Conservation (phyloP, 805 yeast genomes). For the Cyberlindnera misumaiensis region DNA sequence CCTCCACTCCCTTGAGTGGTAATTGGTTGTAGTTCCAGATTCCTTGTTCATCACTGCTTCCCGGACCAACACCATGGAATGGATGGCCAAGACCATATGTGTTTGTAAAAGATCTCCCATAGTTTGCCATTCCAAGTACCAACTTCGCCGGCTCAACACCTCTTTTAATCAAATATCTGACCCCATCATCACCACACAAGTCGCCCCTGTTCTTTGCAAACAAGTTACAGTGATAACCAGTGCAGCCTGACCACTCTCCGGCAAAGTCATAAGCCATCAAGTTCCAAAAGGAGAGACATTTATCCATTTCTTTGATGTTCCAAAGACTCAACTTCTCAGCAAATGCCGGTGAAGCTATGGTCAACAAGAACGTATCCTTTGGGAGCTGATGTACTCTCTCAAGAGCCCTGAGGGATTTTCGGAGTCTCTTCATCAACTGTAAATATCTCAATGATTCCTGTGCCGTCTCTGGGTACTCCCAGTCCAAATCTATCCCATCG, state of each 20-base stretch:
- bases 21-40: constrained; percentile 50
- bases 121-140: constrained; percentile 80
- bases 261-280: constrained; percentile 87
- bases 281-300: constrained; percentile 63
- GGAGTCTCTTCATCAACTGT: constrained; percentile 34
- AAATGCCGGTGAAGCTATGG: constrained; percentile 76
- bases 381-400: constrained; percentile 25
- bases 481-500: constrained; percentile 91
- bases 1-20: constrained; percentile 38
- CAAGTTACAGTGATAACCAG: constrained; percentile 69
- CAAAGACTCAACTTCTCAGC: constrained; percentile 36
- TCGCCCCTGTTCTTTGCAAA: constrained; percentile 29
- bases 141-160: constrained; percentile 47
- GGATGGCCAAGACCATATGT: constrained; percentile 35
- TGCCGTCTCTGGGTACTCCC: constrained; percentile 73
- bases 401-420: constrained; percentile 32
- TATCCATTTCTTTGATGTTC: constrained; percentile 48
- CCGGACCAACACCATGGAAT: constrained; percentile 38
- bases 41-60: constrained; percentile 40
- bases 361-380: constrained; percentile 36
- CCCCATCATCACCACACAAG: constrained; percentile 42
- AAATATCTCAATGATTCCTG: constrained; percentile 40
- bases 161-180: constrained; percentile 33
- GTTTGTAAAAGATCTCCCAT: constrained; percentile 55
- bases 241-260: constrained; percentile 64